Evolutionary conservation across 2,329 filamentous ascomycete genomes (phyloP).

Genomic region (Clonostachys byssicola): DNA sequence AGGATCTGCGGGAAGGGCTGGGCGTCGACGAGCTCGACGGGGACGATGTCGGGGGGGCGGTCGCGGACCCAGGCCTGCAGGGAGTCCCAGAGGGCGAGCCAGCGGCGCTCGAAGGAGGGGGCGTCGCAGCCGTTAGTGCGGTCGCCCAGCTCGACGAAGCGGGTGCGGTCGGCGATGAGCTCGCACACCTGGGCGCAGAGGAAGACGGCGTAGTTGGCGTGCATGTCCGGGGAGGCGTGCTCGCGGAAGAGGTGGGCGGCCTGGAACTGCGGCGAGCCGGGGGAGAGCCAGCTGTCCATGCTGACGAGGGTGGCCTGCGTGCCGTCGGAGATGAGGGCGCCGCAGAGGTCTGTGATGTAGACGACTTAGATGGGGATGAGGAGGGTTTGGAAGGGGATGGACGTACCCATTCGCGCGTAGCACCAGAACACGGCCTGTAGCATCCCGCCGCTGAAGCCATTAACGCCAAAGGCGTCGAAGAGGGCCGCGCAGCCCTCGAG

Average conservation of each 20-base stretch:
- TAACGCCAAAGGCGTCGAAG: constrained; percentile 46
- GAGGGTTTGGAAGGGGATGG: not conserved
- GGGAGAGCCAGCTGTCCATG: constrained; percentile 38
- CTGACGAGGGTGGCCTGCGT: constrained; percentile 47
- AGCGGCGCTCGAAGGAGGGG: constrained; percentile 32
- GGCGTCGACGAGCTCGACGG: constrained; percentile 34
- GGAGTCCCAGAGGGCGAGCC: constrained; percentile 43
- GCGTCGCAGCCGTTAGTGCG: constrained; percentile 36
- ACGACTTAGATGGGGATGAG: not conserved
- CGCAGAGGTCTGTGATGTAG: constrained; percentile 40
- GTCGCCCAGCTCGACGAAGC: constrained; percentile 36
- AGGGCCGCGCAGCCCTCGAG: constrained; percentile 54
- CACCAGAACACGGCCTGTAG: constrained; percentile 55
- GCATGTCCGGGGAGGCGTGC: constrained; percentile 38
- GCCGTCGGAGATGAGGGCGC: constrained; percentile 49
- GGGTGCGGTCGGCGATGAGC: constrained; percentile 42
- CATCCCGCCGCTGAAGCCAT: constrained; percentile 46
- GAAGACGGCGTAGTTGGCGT: constrained; percentile 57
- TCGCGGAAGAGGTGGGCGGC: constrained; percentile 27
- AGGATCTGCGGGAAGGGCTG: constrained; percentile 46
- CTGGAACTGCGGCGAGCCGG: constrained; percentile 25
- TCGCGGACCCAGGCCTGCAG: constrained; percentile 41
- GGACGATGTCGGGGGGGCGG: constrained; percentile 39
- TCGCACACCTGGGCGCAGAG: constrained; percentile 47
- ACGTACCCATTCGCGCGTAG: constrained; percentile 49